Base-by-base conservation (phyloP, 495 filamentous ascomycete genomes). In the Glutinoglossum americanum region DNA sequence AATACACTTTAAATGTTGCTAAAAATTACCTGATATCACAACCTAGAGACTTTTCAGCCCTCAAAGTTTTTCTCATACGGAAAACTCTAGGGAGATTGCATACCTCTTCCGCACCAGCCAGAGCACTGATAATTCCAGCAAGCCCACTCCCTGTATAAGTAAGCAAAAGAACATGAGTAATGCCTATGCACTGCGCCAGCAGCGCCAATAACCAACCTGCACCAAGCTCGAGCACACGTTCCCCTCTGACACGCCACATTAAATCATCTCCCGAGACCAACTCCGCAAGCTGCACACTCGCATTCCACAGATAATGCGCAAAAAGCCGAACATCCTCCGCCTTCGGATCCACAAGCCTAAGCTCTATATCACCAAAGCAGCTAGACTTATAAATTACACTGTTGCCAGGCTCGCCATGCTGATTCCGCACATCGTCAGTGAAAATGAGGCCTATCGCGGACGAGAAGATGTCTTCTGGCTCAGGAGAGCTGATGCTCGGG, bases 241-340 rank as follows among this genome's bases (percentile, higher is more conserved):
- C 67, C 0, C 73, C 76, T 48, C 66, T 58, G 3, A 80, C 71
- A 60, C 64, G 69, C 77, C 79, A 83, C 45, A 66, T 68, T 9
- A 25, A 27, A 55, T 51, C 23, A 66, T 66, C 27, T 61, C 69
- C 61, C 63, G 84, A 80, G 10, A 92, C 70, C 13, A 81, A 70
- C 65, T 85, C 84, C 0, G 83, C 84, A 51, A 89, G 72, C 57
- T 82, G 71, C 61, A 90, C 69, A 0, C 75, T 80, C n/a, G 85
- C 73, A 65, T 90, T 93, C 89, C 89, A 94, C 6, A 94, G 69
- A 66, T 85, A 84, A 66, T 94, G 89, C 35, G 81, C 81, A 66
- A 89, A 94, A 39, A 92, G 74, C 56, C 82, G 67, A 17, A 76
- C 77, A 41, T 76, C 70, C 28, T 82, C 78, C 0, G 67, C 70